phyloP scores from a whole-genome alignment of 805 yeast species.

The Candida railenensis region DNA sequence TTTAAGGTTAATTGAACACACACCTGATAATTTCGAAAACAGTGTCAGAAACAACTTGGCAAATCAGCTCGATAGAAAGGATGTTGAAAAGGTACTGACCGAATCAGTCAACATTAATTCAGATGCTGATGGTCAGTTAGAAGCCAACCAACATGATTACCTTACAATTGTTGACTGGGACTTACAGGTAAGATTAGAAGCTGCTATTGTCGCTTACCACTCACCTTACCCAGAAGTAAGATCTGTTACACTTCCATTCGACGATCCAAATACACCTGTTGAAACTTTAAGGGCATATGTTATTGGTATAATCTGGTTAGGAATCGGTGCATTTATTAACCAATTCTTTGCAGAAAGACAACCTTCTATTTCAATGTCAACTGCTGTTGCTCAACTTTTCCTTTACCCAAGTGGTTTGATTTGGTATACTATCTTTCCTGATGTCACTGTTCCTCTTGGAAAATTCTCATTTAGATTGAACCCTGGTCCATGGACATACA shows the following conservation, averaged over 20 bases:
- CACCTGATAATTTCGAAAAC: background rate
- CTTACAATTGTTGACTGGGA: constrained; percentile 21
- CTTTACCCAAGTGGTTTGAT: constrained; percentile 44
- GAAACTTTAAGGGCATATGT: constrained; percentile 55
- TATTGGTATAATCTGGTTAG: constrained; percentile 49
- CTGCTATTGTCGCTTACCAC: constrained; percentile 40
- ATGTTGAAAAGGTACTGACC: background rate
- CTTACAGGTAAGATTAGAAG: constrained; percentile 39
- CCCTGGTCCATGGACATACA: constrained; percentile 64
- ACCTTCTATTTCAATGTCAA: constrained; percentile 44
- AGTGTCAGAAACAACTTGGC: background rate
- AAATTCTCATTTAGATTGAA: constrained; percentile 35
- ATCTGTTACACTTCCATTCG: constrained; percentile 29
- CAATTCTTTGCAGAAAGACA: constrained; percentile 55
- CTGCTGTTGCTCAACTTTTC: constrained; percentile 47
- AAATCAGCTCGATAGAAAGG: background rate
- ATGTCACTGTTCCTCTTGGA: constrained; percentile 22
- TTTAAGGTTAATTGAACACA: constrained; percentile 11
- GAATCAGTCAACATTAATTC: constrained; percentile 9
- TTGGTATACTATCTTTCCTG: constrained; percentile 44
- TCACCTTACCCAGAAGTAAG: constrained; percentile 39
- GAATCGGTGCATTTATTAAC: constrained; percentile 54
- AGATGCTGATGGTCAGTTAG: constrained; percentile 12
- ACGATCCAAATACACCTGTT: constrained; percentile 43
- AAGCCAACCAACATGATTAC: background rate